Percentiles rank a stretch among this genome's conserved stretches.
phyloP scores from a whole-genome alignment of 176 grass and related monocot genomes.

The Stipa capillata region DNA sequence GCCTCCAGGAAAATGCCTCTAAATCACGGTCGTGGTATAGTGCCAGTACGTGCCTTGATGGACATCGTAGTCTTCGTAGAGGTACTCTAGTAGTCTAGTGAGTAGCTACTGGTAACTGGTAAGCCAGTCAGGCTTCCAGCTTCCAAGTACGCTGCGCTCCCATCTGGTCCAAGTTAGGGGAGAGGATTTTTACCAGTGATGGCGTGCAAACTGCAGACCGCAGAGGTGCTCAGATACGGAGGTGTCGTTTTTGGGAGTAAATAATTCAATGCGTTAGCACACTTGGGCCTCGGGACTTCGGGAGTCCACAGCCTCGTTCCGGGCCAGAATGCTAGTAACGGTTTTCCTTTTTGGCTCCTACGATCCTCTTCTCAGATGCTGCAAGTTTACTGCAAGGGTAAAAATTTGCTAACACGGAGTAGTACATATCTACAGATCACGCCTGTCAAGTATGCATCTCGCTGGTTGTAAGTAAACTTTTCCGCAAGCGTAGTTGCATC shows the following conservation, averaged over 20 bases:
- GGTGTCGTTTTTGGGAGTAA: conserved; percentile 41
- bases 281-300: conserved; percentile 29
- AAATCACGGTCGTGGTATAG: no score
- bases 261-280: conserved; percentile 25
- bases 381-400: not conserved
- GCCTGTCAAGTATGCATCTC: not conserved
- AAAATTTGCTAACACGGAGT: not conserved
- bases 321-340: not conserved
- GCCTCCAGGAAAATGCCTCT: no score
- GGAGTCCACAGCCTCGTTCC: conserved; percentile 17
- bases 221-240: conserved; percentile 38
- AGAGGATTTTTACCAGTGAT: not conserved
- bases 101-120: not conserved
- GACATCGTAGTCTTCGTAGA: no score
- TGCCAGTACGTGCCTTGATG: no score
- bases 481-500: not conserved
- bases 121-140: not conserved
- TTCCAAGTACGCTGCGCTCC: conserved; percentile 5
- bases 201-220: not conserved
- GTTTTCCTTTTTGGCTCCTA: not conserved
- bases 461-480: not conserved
- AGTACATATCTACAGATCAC: not conserved
- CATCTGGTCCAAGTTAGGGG: conserved; percentile 8
- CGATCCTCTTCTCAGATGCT: not conserved
- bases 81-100: no score